Percentiles rank a stretch among this genome's conserved stretches.
These are phyloP conservation scores for Fraxinus dipetala DNA, from an alignment of 305 asterid genomes.

Conservation along the genomic window DNA sequence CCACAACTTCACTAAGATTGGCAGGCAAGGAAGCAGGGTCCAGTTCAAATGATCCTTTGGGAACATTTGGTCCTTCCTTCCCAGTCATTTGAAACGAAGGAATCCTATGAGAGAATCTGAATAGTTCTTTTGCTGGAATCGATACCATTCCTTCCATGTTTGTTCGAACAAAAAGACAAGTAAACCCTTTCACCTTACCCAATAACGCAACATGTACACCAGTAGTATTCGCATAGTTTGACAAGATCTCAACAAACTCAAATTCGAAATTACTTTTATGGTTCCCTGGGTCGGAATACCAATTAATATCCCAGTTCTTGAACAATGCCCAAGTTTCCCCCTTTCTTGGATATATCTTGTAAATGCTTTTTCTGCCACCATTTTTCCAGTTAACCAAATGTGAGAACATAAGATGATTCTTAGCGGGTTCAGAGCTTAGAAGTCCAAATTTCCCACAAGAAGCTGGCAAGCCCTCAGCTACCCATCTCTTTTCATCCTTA, in stretches of 20 bases:
- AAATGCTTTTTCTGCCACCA: background rate
- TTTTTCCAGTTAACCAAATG: constrained; percentile 1
- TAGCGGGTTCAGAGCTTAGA: background rate
- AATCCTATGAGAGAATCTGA: constrained; percentile 22
- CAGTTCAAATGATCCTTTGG: constrained; percentile 17
- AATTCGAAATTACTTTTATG: background rate
- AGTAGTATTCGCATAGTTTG: constrained; percentile 3
- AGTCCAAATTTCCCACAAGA: constrained; percentile 13
- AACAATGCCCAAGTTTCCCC: constrained; percentile 19
- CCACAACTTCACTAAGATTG: background rate
- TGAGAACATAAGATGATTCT: constrained; percentile 12
- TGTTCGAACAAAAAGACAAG: background rate
- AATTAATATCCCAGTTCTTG: constrained; percentile 16
- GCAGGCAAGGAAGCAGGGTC: constrained; percentile 19
- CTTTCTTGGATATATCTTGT: constrained; percentile 9
- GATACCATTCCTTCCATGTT: background rate
- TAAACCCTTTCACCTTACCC: constrained; percentile 10
- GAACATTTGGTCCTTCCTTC: constrained; percentile 9
- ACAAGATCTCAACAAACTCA: constrained; percentile 12
- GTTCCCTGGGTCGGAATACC: background rate
- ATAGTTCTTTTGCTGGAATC: constrained; percentile 6
- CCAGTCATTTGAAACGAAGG: constrained; percentile 18
- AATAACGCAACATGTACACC: constrained; percentile 1
- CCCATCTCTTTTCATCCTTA: constrained; percentile 3
- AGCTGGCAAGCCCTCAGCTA: constrained; percentile 7